Percentiles rank a stretch among this genome's conserved stretches.
Evolutionary conservation across 2,329 filamentous ascomycete species (phyloP).

Genomic region (Neopestalotiopsis sp.): DNA sequence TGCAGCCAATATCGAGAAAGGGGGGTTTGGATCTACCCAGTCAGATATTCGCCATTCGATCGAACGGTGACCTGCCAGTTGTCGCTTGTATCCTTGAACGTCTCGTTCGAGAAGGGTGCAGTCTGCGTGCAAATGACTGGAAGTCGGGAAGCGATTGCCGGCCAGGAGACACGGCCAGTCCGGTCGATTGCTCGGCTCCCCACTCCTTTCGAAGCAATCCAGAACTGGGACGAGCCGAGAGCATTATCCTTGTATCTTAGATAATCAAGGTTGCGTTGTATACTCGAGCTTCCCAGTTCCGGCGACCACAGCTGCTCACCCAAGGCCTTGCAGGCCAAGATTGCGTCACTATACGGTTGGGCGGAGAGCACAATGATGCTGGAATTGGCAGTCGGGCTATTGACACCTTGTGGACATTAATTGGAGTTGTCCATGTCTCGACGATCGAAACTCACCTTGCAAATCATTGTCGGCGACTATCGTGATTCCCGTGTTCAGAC

Average conservation of each 20-base stretch:
- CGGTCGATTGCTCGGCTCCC: conserved; percentile 34
- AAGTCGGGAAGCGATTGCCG: conserved; percentile 27
- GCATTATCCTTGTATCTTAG: conserved; percentile 39
- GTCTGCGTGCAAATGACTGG: conserved; percentile 49
- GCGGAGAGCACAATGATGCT: conserved; percentile 42
- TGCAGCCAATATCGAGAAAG: not conserved
- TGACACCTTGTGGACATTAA: conserved; percentile 32
- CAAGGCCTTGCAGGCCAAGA: conserved; percentile 39
- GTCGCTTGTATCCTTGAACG: conserved; percentile 36
- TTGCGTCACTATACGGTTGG: conserved; percentile 34
- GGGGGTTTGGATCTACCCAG: conserved; percentile 33
- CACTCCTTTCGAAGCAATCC: conserved; percentile 37
- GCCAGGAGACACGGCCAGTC: conserved; percentile 30
- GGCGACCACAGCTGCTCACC: conserved; percentile 47
- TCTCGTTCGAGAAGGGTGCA: conserved; percentile 45
- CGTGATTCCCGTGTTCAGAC: conserved; percentile 42
- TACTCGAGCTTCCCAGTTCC: conserved; percentile 29
- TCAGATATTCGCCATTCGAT: conserved; percentile 45
- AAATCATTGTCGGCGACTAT: conserved; percentile 49
- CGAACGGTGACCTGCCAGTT: conserved; percentile 44
- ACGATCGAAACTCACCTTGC: conserved; percentile 34
- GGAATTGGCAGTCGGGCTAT: conserved; percentile 38
- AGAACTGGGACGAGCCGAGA: conserved; percentile 36
- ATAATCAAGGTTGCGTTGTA: conserved; percentile 42
- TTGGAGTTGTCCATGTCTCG: conserved; percentile 2